Base-by-base conservation (phyloP, 2,329 filamentous ascomycete species). In the Aspergillus terreus region DNA sequence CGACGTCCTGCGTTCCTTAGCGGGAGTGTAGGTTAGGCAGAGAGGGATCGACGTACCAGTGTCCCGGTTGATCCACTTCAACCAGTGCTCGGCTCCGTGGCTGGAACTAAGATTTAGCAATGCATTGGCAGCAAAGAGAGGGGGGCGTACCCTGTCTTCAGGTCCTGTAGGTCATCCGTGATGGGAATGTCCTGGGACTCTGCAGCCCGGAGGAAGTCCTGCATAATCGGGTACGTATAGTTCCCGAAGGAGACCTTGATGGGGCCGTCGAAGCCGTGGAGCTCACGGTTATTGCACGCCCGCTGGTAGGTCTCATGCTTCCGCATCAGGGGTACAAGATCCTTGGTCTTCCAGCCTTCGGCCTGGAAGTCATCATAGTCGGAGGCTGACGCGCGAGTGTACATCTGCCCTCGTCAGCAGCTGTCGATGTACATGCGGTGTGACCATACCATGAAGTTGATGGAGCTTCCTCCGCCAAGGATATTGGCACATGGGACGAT, bases 171-270 rank as follows among this genome's bases (percentile, higher is more conserved):
- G 65, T 92, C 88, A 64, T 92, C 87, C 11, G 88, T 88, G 11
- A 82, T 77, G 0, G 84, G 88, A 52, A 91, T 90, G 17, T 83
- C 87, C 65, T 90, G 87, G 0, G 84, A 85, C 62, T 90, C 86
- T 3, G 82, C 77, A 14, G 86, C 86, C 17, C 86, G 78, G 35
- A 91, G 75, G 76, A 91, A 91, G 70, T 92, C 88, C 47, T 91
- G 85, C 78, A 87, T 90, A 70, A 92, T 84, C 1, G 88, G 88
- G 60, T 92, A 92, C 4, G 85, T 88, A 70, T 90, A 87, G 71
- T 90, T 90, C 49, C 86, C 86, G 57, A 91, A 91, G 0, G 86
- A 90, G 36, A 90, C 87, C 72, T 90, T 90, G 74, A 91, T 90
- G 0, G 88, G 88, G 0, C 88, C 88, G 32, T 90, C 86, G 50